Conservation (phyloP, 1,139 yeast species). For the Wickerhamomyces sp. region DNA sequence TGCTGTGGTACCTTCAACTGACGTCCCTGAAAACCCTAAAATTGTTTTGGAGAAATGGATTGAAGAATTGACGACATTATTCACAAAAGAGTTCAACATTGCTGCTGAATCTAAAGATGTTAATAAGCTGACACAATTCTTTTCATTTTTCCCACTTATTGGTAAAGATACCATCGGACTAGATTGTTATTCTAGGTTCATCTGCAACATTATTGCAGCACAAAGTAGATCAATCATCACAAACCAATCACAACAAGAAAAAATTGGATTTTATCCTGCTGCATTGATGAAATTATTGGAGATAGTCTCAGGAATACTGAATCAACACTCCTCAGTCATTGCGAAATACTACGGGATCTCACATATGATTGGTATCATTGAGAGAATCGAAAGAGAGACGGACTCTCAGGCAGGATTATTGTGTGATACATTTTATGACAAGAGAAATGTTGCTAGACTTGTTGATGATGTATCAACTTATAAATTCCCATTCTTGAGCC, state of each 20-base stretch:
- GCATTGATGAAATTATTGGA: constrained; percentile 77
- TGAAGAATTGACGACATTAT: constrained; percentile 49
- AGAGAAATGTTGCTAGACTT: constrained; percentile 52
- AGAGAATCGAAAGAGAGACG: constrained; percentile 75
- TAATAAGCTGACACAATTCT: constrained; percentile 66
- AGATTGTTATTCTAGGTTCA: constrained; percentile 75
- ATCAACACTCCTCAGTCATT: constrained; percentile 82
- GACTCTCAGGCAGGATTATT: constrained; percentile 89
- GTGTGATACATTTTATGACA: constrained; percentile 80
- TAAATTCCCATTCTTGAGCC: constrained; percentile 45
- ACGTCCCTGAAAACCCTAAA: constrained; percentile 78
- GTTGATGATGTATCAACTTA: constrained; percentile 55
- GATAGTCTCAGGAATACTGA: constrained; percentile 75
- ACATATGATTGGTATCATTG: constrained; percentile 64
- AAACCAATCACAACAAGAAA: constrained; percentile 29
- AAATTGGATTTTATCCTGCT: constrained; percentile 50
- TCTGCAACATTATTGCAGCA: constrained; percentile 77
- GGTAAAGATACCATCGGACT: constrained; percentile 71
- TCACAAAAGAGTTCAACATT: constrained; percentile 55
- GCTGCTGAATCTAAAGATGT: constrained; percentile 70
- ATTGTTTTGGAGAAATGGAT: constrained; percentile 56
- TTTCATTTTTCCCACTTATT: constrained; percentile 83
- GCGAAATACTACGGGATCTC: constrained; percentile 62
- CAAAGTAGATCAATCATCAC: constrained; percentile 64
- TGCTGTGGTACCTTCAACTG: constrained; percentile 83